Percentiles rank a stretch among this genome's conserved stretches.
Conservation (phyloP, 163 green algal genomes). For the Scenedesmus sp. region DNA sequence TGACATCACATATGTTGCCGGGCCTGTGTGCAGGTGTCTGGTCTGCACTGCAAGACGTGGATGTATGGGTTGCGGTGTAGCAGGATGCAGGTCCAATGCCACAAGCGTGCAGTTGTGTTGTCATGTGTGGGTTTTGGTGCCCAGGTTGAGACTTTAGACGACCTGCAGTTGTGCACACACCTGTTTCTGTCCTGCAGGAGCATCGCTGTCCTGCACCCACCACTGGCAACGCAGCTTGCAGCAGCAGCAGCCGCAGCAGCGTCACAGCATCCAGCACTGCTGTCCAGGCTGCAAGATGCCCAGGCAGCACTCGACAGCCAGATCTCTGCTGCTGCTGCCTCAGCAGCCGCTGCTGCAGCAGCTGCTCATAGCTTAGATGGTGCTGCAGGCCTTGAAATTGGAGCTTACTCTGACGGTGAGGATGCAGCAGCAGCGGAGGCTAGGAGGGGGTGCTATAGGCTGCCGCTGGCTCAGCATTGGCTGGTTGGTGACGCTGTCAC, state of each 20-base stretch:
- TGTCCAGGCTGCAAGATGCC: neutral
- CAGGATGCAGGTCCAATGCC: no score
- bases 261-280: neutral
- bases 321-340: neutral
- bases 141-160: no score
- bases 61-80: neutral
- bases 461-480: neutral
- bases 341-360: conserved; percentile 12
- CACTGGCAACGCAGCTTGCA: neutral
- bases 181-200: neutral
- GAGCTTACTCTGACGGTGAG: neutral
- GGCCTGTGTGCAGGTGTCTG: neutral
- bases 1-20: neutral
- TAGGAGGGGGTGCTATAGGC: neutral
- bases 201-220: neutral
- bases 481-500: conserved; percentile 2
- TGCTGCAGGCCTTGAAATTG: neutral
- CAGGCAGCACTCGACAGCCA: neutral
- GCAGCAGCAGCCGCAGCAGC: conserved; percentile 18
- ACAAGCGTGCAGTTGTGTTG: no score
- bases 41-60: neutral
- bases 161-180: no score
- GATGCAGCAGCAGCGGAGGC: neutral
- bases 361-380: conserved; percentile 9
- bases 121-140: no score